phyloP scores from a whole-genome alignment of 371 early-diverging fungal species.

The Mortierella sp. region DNA sequence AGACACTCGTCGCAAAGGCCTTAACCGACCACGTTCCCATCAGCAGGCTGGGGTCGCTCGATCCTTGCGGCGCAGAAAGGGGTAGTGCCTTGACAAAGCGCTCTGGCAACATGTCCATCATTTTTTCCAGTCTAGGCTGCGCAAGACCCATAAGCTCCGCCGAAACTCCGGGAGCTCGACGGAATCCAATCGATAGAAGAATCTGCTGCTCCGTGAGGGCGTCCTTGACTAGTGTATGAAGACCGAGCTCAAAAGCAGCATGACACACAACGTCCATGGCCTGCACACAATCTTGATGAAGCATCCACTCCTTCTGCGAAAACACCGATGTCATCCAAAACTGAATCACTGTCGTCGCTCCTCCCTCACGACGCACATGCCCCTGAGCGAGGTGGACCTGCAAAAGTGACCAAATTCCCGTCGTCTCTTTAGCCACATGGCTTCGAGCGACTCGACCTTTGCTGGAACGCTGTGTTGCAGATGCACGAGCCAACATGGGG shows the following conservation, averaged over 20 bases:
- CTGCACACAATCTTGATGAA: conserved; percentile 41
- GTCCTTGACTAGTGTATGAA: conserved; percentile 35
- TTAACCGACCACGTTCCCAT: conserved; percentile 70
- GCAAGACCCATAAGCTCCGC: conserved; percentile 52
- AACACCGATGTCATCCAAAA: conserved; percentile 47
- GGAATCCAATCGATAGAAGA: conserved; percentile 35
- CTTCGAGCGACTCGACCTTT: not conserved
- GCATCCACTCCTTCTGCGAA: conserved; percentile 55
- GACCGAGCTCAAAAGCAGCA: conserved; percentile 29
- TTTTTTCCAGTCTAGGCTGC: conserved; percentile 44
- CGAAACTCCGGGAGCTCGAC: conserved; percentile 43
- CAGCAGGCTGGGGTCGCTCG: conserved; percentile 62
- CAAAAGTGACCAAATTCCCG: conserved; percentile 30
- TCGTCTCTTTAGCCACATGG: conserved; percentile 16
- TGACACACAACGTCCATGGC: conserved; percentile 43
- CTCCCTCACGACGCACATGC: not conserved
- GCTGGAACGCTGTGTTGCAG: conserved; percentile 28
- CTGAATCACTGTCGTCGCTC: conserved; percentile 5
- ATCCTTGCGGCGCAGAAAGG: conserved; percentile 57
- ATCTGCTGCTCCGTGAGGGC: conserved; percentile 49
- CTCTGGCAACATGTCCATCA: conserved; percentile 46
- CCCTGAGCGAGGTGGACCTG: conserved; percentile 20
- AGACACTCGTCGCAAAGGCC: conserved; percentile 62
- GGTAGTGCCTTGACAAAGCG: conserved; percentile 62
- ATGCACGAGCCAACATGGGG: conserved; percentile 55